phyloP scores from a whole-genome alignment of 305 asterid species.

The Solanum aculeatissimum region DNA sequence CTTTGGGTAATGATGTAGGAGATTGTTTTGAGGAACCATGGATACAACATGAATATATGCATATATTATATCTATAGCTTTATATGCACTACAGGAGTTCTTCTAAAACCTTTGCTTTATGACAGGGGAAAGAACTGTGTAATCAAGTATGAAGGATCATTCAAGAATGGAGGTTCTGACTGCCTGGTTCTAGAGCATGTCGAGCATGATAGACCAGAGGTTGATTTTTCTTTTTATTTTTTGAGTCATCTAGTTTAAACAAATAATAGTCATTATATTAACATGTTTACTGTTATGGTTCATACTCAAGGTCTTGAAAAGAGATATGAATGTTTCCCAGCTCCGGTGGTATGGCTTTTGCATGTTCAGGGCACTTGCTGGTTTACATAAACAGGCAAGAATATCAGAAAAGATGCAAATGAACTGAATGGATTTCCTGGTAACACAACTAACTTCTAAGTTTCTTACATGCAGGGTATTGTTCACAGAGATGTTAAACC shows the following conservation, averaged over 20 bases:
- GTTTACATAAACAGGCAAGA: conserved; percentile 81
- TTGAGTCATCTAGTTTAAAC: conserved; percentile 1
- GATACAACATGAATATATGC: not conserved
- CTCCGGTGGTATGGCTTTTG: conserved; percentile 86
- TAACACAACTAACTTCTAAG: not conserved
- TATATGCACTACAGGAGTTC: not conserved
- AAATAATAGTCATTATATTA: not conserved
- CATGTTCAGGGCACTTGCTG: conserved; percentile 83
- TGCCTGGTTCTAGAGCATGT: conserved; percentile 84
- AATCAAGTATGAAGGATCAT: conserved; percentile 68
- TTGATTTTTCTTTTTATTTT: conserved; percentile 15
- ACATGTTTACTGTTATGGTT: not conserved
- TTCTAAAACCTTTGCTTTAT: conserved; percentile 8
- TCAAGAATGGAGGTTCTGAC: conserved; percentile 50
- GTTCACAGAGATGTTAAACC: conserved; percentile 97
- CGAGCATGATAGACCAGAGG: conserved; percentile 94
- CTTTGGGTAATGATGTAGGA: conserved; percentile 49
- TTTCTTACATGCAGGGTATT: conserved; percentile 50
- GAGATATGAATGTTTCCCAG: conserved; percentile 52
- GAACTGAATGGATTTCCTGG: not conserved
- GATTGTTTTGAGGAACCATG: not conserved
- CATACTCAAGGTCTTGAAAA: conserved; percentile 46
- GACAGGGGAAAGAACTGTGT: conserved; percentile 80
- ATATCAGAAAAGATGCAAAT: conserved; percentile 10
- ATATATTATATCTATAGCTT: not conserved